Evolutionary conservation across 345 rosid species (phyloP).

Genomic region (Ceriops zippeliana): DNA sequence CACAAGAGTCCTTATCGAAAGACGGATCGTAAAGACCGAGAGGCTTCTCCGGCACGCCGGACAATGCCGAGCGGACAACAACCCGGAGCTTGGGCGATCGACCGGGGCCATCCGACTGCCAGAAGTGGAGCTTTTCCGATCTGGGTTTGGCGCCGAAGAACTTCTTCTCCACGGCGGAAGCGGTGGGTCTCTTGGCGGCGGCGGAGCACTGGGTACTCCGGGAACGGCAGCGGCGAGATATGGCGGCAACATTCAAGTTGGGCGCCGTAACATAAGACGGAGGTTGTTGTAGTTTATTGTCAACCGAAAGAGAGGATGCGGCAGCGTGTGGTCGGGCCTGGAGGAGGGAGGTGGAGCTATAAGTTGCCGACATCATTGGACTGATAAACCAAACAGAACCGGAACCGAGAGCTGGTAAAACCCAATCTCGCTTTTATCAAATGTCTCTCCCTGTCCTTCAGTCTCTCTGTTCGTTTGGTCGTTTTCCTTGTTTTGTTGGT

Average conservation of each 20-base stretch:
- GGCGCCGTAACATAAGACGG: constrained; percentile 15
- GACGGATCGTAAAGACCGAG: constrained; percentile 93
- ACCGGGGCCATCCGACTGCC: constrained; percentile 85
- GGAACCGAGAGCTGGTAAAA: not conserved
- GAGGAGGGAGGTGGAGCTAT: constrained; percentile 36
- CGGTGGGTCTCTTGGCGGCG: constrained; percentile 11
- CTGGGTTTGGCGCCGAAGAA: constrained; percentile 51
- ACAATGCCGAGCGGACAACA: constrained; percentile 65
- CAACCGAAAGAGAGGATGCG: constrained; percentile 28
- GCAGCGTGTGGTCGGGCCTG: constrained; percentile 30
- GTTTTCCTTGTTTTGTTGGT: no score
- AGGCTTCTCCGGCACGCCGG: constrained; percentile 89
- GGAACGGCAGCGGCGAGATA: constrained; percentile 20
- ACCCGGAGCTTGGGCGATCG: constrained; percentile 63
- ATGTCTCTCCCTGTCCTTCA: no score
- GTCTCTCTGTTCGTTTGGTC: no score
- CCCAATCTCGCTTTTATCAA: no score
- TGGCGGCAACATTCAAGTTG: constrained; percentile 34
- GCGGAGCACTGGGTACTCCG: constrained; percentile 35
- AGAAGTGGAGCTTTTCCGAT: constrained; percentile 54
- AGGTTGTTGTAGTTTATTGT: constrained; percentile 3
- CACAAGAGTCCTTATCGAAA: constrained; percentile 94
- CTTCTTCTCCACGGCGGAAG: constrained; percentile 30
- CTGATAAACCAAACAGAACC: not conserved
- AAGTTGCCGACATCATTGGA: constrained; percentile 51